Conservation (phyloP, 2,329 filamentous ascomycete species). For the Beauveria sp. region DNA sequence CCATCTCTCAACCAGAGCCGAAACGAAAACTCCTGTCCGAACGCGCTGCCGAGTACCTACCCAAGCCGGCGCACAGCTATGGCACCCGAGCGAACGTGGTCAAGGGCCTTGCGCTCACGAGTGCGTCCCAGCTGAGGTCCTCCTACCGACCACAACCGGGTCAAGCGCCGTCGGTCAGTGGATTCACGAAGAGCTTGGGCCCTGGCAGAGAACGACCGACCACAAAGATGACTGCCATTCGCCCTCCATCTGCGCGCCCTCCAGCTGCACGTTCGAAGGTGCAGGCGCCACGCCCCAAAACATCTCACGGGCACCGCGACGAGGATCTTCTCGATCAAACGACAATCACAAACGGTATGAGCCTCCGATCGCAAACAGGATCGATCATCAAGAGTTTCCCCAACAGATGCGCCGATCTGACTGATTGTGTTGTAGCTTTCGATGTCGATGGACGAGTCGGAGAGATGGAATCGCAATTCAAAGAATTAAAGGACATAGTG, state of each 20-base stretch:
- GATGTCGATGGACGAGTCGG: constrained; percentile 73
- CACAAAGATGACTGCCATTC: constrained; percentile 40
- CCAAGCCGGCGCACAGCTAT: constrained; percentile 32
- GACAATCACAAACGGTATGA: constrained; percentile 28
- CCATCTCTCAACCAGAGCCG: constrained; percentile 41
- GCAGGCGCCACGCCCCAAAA: constrained; percentile 29
- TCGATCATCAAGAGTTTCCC: constrained; percentile 18
- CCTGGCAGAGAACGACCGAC: constrained; percentile 38
- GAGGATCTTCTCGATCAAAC: constrained; percentile 30
- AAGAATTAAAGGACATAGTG: constrained; percentile 64
- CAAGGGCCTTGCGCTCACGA: constrained; percentile 33
- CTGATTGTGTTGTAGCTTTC: constrained; percentile 55
- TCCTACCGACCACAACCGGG: constrained; percentile 32
- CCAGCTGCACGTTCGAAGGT: constrained; percentile 39
- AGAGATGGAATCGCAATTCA: constrained; percentile 68
- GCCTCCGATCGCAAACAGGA: constrained; percentile 9
- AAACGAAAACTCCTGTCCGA: constrained; percentile 55
- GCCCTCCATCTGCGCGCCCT: constrained; percentile 34
- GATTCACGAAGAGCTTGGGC: constrained; percentile 52
- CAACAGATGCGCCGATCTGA: constrained; percentile 42
- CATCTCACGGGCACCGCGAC: constrained; percentile 34
- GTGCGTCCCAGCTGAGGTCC: constrained; percentile 9
- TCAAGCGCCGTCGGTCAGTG: constrained; percentile 27
- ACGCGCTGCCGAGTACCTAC: constrained; percentile 44
- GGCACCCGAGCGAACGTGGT: constrained; percentile 35